Percentiles rank a stretch among this genome's conserved stretches.
These are phyloP conservation scores for Lolium multiflorum DNA, from an alignment of 176 grass and related monocot genomes.

Conservation along the genomic window DNA sequence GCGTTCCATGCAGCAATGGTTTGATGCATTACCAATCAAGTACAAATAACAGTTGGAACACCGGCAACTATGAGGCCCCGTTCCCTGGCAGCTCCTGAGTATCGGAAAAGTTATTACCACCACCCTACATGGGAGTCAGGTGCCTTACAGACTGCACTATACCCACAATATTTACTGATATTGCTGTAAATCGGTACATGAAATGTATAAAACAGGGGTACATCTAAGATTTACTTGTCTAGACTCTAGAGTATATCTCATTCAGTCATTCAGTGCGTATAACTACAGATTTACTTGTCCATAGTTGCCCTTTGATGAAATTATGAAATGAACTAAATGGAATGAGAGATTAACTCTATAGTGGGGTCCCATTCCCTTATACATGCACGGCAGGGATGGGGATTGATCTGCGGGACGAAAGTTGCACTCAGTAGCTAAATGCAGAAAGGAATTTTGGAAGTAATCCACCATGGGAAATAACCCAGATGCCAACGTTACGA, in stretches of 20 bases:
- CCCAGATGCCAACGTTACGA: neutral
- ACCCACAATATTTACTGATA: neutral
- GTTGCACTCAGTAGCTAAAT: constrained; percentile 9
- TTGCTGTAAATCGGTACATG: neutral
- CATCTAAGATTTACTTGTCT: constrained; percentile 1
- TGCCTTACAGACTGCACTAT: neutral
- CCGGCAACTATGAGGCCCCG: neutral
- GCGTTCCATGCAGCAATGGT: neutral
- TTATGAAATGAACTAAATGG: constrained; percentile 10
- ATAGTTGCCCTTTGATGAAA: neutral
- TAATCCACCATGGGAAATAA: neutral
- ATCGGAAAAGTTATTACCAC: neutral
- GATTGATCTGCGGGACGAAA: neutral
- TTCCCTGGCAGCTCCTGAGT: neutral
- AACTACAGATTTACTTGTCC: neutral
- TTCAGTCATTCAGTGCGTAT: neutral
- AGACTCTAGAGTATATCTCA: neutral
- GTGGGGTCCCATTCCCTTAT: neutral
- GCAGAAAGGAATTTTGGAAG: neutral
- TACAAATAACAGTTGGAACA: neutral
- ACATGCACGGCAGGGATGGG: neutral
- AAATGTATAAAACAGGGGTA: neutral
- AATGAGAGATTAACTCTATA: neutral
- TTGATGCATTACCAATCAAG: neutral
- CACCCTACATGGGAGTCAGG: neutral